Percentiles rank a stretch among this genome's conserved stretches.
phyloP scores from a whole-genome alignment of 495 filamentous ascomycete species.

The Emericellopsis terricola region DNA sequence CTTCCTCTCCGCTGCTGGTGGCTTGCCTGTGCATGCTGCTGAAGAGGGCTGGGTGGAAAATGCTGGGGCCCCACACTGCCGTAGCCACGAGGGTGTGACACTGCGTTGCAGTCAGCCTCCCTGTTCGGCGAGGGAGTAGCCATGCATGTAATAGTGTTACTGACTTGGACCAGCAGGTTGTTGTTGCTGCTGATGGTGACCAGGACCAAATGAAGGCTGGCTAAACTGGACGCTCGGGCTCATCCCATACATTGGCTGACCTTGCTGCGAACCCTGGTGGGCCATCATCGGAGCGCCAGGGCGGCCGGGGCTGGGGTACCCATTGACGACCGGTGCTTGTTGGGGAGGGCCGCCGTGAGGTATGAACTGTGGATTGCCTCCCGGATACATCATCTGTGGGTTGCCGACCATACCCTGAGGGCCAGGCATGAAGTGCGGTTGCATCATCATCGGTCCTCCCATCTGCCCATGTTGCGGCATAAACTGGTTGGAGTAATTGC shows the following conservation, averaged over 20 bases:
- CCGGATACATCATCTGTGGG: slow-evolving; percentile 59
- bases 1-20: slow-evolving; percentile 40
- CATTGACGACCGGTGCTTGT: slow-evolving; percentile 41
- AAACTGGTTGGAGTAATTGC: slow-evolving; percentile 37
- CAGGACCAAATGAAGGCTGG: slow-evolving; percentile 42
- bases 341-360: slow-evolving; percentile 44
- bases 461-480: slow-evolving; percentile 45
- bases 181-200: slow-evolving; percentile 7
- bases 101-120: slow-evolving; percentile 17
- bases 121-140: too few relatives aligned
- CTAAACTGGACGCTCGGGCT: slow-evolving; percentile 47
- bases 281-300: slow-evolving; percentile 68
- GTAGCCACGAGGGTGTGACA: slow-evolving; percentile 41
- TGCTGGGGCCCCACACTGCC: slow-evolving; percentile 41
- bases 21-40: slow-evolving; percentile 37
- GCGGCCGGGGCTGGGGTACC: slow-evolving; percentile 69
- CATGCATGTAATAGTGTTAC: slow-evolving; percentile 20
- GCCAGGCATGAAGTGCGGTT: slow-evolving; percentile 39
- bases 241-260: slow-evolving; percentile 52
- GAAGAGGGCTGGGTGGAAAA: slow-evolving; percentile 43
- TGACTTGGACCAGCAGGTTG: slow-evolving; percentile 50
- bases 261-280: slow-evolving; percentile 52
- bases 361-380: slow-evolving; percentile 43
- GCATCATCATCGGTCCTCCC: slow-evolving; percentile 64
- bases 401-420: slow-evolving; percentile 39